Percentiles rank a stretch among this genome's conserved stretches.
These are phyloP conservation scores for Odontarrhena argentea DNA, from an alignment of 345 rosid genomes.

Conservation along the genomic window DNA sequence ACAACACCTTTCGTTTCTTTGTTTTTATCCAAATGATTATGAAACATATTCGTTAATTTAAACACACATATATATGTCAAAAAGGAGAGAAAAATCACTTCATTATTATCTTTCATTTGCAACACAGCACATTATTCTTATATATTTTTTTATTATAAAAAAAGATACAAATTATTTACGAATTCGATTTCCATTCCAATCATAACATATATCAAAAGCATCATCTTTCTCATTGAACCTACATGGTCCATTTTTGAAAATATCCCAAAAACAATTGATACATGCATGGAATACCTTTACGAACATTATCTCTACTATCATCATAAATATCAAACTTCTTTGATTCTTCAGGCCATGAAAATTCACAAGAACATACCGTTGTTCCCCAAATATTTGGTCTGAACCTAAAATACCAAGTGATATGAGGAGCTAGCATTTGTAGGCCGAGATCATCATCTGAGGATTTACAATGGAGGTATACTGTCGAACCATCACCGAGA, in stretches of 20 bases:
- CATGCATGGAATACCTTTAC: constrained; percentile 27
- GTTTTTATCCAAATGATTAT: too few species aligned
- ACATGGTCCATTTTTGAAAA: constrained; percentile 31
- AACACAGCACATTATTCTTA: background rate
- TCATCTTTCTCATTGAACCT: background rate
- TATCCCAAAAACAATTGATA: constrained; percentile 34
- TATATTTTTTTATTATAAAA: too few species aligned
- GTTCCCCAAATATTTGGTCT: constrained; percentile 24
- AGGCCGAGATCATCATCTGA: constrained; percentile 27
- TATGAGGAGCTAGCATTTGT: constrained; percentile 2
- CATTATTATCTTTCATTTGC: too few species aligned
- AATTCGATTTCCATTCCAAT: constrained; percentile 29
- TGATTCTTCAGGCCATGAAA: constrained; percentile 28
- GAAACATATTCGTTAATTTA: too few species aligned
- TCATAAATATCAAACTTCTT: constrained; percentile 32
- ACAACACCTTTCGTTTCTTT: too few species aligned
- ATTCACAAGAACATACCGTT: constrained; percentile 28
- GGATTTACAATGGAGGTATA: constrained; percentile 34
- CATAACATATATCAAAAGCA: constrained; percentile 27
- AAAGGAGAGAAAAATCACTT: too few species aligned
- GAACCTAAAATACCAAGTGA: constrained; percentile 23
- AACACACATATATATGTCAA: too few species aligned
- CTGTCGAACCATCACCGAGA: constrained; percentile 30
- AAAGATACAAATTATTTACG: background rate
- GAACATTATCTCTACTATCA: constrained; percentile 27